Conservation (phyloP, 1,284 basidiomycete genomes). For the Rhodotorula sp. region DNA sequence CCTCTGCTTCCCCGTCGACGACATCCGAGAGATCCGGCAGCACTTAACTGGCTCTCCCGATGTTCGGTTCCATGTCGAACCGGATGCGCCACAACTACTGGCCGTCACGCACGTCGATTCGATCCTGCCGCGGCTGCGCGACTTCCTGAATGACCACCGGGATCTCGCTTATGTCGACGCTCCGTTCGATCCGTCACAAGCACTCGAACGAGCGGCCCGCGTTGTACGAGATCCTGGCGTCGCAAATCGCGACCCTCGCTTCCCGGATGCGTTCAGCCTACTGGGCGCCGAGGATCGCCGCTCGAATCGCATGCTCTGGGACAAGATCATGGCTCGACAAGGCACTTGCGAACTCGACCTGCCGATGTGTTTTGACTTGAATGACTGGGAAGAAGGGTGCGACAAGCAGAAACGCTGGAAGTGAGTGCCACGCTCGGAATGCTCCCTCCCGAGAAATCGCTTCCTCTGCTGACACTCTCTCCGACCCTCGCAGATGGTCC, state of each 20-base stretch:
- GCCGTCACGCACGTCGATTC: slow-evolving; percentile 14
- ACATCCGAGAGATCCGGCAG: slow-evolving; percentile 1
- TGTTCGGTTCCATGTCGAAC: slow-evolving; percentile 10
- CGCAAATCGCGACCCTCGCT: slow-evolving; percentile 2
- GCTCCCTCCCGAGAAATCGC: neutral
- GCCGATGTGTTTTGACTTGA: slow-evolving; percentile 28
- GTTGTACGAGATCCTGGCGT: slow-evolving; percentile 3
- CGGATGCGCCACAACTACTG: slow-evolving; percentile 21
- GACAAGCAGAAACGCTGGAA: slow-evolving; percentile 9
- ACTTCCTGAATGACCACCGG: slow-evolving; percentile 13
- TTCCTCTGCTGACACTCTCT: neutral
- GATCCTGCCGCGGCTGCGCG: slow-evolving; percentile 14
- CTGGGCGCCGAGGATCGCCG: neutral
- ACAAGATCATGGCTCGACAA: neutral
- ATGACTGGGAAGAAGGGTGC: slow-evolving; percentile 21
- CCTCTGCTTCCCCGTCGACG: slow-evolving; percentile 7
- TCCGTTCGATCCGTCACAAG: neutral
- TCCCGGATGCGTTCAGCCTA: slow-evolving; percentile 17
- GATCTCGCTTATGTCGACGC: neutral
- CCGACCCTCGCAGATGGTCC: slow-evolving; percentile 10
- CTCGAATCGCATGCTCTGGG: neutral
- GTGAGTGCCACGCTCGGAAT: neutral
- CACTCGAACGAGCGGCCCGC: neutral
- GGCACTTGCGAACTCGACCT: slow-evolving; percentile 1
- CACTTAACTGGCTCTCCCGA: slow-evolving; percentile 13